Conservation (phyloP, 768 basidiomycete genomes). For the Lyophyllum decastes region DNA sequence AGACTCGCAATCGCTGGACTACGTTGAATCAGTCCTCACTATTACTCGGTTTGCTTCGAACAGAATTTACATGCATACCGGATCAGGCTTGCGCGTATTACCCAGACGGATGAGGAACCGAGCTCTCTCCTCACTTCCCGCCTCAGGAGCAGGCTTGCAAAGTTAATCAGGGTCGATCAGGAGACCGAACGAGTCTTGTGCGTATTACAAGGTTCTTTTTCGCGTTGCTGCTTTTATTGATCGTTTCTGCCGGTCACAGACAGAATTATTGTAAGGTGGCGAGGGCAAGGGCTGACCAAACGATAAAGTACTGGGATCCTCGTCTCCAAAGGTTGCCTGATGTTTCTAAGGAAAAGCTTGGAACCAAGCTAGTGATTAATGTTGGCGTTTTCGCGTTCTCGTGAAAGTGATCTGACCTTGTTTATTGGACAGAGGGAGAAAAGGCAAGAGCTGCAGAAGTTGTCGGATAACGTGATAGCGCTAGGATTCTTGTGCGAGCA, state of each 20-base stretch:
- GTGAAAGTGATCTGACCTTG: neutral
- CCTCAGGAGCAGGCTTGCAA: constrained; percentile 1
- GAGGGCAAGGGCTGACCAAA: constrained; percentile 3
- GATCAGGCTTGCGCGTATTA: constrained; percentile 14
- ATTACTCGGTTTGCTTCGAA: neutral
- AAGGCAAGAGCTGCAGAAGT: constrained; percentile 17
- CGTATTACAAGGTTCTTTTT: neutral
- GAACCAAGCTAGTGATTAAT: neutral
- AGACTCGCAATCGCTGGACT: constrained; percentile 1
- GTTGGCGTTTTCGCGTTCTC: neutral
- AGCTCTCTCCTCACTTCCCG: neutral
- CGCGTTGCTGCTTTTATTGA: neutral
- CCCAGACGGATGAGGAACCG: constrained; percentile 8
- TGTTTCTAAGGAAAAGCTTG: constrained; percentile 4
- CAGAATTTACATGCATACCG: constrained; percentile 25
- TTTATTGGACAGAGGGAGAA: constrained; percentile 13
- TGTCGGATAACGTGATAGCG: constrained; percentile 22
- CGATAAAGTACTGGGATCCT: constrained; percentile 4
- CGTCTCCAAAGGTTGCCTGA: neutral
- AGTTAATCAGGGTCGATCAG: neutral
- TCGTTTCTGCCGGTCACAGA: neutral
- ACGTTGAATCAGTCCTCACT: neutral
- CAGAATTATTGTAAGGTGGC: constrained; percentile 7
- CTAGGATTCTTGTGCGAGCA: constrained; percentile 28
- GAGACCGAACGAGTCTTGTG: constrained; percentile 2